Percentiles rank a stretch among this genome's conserved stretches.
phyloP scores from a whole-genome alignment of 1,139 yeast species.

The Lodderomyces pseudojiufengensis region DNA sequence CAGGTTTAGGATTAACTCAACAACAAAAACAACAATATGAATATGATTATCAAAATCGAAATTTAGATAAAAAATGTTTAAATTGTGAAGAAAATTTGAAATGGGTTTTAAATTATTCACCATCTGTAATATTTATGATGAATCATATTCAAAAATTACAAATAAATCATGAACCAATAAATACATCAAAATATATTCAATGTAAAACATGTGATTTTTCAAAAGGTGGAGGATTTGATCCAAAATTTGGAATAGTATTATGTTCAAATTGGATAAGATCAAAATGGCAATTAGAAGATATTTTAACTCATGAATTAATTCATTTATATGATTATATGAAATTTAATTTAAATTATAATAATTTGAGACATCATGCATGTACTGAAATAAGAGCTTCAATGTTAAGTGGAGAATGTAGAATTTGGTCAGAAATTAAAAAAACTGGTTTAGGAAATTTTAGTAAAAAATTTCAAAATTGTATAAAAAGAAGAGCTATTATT shows the following conservation, averaged over 20 bases:
- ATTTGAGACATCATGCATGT: slow-evolving; percentile 92
- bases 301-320: slow-evolving; percentile 85
- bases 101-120: slow-evolving; percentile 78
- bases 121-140: slow-evolving; percentile 83
- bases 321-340: slow-evolving; percentile 91
- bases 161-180: slow-evolving; percentile 31
- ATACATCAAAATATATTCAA: slow-evolving; percentile 46
- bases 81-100: slow-evolving; percentile 70
- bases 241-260: slow-evolving; percentile 76
- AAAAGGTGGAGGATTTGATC: slow-evolving; percentile 93
- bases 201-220: slow-evolving; percentile 86
- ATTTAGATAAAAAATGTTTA: slow-evolving; percentile 52
- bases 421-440: slow-evolving; percentile 77
- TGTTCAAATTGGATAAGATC: slow-evolving; percentile 82
- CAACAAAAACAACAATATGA: slow-evolving; percentile 58
- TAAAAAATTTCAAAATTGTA: slow-evolving; percentile 88
- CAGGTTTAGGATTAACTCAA: slow-evolving; percentile 63
- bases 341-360: slow-evolving; percentile 78
- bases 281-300: slow-evolving; percentile 85
- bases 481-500: slow-evolving; percentile 78
- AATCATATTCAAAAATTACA: slow-evolving; percentile 76
- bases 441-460: slow-evolving; percentile 61
- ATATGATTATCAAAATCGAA: slow-evolving; percentile 47
- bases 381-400: slow-evolving; percentile 93
- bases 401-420: slow-evolving; percentile 92